These are phyloP conservation scores for Quercus parvula DNA, from an alignment of 306 rosid species.

Conservation along the genomic window DNA sequence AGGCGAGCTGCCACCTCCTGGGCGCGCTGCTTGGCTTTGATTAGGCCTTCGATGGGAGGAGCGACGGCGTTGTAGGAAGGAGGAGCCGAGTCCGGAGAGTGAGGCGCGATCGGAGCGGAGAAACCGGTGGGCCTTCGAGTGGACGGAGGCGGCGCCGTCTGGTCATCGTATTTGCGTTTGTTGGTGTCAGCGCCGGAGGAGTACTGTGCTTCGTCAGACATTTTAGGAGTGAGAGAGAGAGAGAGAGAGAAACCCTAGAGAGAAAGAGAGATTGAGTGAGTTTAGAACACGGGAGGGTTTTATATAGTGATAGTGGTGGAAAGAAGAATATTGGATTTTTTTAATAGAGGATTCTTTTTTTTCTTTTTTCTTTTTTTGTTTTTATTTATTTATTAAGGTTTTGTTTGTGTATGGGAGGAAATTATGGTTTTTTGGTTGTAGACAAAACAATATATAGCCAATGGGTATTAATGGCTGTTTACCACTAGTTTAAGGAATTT, in stretches of 20 bases:
- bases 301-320: neutral
- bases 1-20: slow-evolving; percentile 96
- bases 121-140: slow-evolving; percentile 63
- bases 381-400: neutral
- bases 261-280: slow-evolving; percentile 9
- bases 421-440: no score
- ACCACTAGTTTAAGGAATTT: no score
- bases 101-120: slow-evolving; percentile 55
- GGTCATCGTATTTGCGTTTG: slow-evolving; percentile 92
- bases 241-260: slow-evolving; percentile 48
- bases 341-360: neutral
- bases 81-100: slow-evolving; percentile 48
- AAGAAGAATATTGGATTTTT: neutral
- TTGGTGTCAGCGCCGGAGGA: slow-evolving; percentile 50
- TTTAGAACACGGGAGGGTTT: neutral
- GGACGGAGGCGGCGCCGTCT: slow-evolving; percentile 29
- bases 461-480: no score
- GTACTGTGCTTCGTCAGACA: slow-evolving; percentile 79
- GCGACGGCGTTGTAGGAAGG: slow-evolving; percentile 62
- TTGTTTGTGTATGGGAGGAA: no score
- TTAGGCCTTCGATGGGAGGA: slow-evolving; percentile 64
- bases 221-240: neutral
- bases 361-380: neutral
- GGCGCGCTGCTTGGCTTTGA: slow-evolving; percentile 87
- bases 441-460: no score